Evolutionary conservation across 1,139 yeast genomes (phyloP).

Genomic region (Lodderomyces parapsilosis): DNA sequence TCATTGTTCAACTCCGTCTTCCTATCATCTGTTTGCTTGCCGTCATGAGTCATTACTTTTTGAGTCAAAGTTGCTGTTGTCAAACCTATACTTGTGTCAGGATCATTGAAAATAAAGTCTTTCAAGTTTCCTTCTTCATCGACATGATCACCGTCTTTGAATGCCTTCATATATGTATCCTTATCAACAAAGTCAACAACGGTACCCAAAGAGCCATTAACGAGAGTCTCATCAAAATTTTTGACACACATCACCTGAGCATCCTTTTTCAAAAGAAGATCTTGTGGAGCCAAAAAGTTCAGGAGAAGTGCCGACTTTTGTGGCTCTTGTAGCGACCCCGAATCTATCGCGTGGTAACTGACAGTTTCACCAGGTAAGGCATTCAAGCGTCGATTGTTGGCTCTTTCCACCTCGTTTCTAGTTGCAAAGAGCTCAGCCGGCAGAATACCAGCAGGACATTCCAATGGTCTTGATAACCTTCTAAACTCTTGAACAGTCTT

Average conservation of each 20-base stretch:
- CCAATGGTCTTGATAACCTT: slow-evolving; percentile 54
- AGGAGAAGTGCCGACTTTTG: slow-evolving; percentile 47
- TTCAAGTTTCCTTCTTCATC: slow-evolving; percentile 13
- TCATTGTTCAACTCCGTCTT: slow-evolving; percentile 19
- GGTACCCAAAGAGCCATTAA: slow-evolving; percentile 89
- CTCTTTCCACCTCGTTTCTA: slow-evolving; percentile 76
- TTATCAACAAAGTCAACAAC: slow-evolving; percentile 50
- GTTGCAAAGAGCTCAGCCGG: slow-evolving; percentile 90
- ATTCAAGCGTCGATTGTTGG: slow-evolving; percentile 60
- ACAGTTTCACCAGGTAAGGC: slow-evolving; percentile 49
- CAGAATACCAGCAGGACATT: slow-evolving; percentile 64
- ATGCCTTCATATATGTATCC: slow-evolving; percentile 33
- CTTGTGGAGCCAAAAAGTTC: slow-evolving; percentile 72
- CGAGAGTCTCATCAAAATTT: slow-evolving; percentile 81
- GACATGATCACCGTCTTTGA: slow-evolving; percentile 4
- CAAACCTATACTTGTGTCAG: background rate
- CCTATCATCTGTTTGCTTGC: slow-evolving; percentile 18
- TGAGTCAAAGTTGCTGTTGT: slow-evolving; percentile 10
- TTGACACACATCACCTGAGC: slow-evolving; percentile 97
- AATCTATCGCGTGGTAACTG: slow-evolving; percentile 58
- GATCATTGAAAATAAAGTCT: slow-evolving; percentile 24
- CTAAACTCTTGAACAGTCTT: slow-evolving; percentile 56
- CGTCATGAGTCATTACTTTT: slow-evolving; percentile 11
- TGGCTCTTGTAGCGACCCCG: slow-evolving; percentile 53
- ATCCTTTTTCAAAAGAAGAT: slow-evolving; percentile 64